Base-by-base conservation (phyloP, 2,329 filamentous ascomycete species). In the Cladosporium sp. region DNA sequence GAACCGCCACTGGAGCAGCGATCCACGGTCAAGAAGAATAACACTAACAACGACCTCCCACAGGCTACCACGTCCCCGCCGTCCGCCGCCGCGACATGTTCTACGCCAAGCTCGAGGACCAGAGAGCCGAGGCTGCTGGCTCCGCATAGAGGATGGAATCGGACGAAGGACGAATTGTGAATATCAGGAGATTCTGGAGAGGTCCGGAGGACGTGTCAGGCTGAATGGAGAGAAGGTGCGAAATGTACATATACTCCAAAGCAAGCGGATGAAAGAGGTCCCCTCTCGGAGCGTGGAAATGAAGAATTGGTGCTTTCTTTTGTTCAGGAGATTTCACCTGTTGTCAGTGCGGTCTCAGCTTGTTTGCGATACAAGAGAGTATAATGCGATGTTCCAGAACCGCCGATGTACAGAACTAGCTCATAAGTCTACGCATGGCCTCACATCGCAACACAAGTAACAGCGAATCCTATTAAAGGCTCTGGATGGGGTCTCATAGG, bases 1-100 rank as follows among this genome's bases (percentile, higher is more conserved):
- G 11, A 59, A 42, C 47, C 49, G 8, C 2, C 30, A n/a, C 11
- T 34, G 36, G n/a, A 59, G 20, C 20, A 25, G 37, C 45, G 20
- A 30, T 40, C 36, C 37, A 14, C 20, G 17, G 30, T 28, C 22
- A 49, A 49, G 15, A 17, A 25, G 25, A 50, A 22, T 40, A 19
- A 49, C 12, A 64, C 60, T 62, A 39, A 61, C 58, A 20, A 25
- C 12, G 12, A 28, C n/a, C 20, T 19, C 39, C 14, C 40, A 19
- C 66, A 85, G 84, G 84, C 70, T 87, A 82, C 77, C 84, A 87
- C 77, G 80, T 87, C 58, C 84, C 84, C 70, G 77, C 82, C 65
- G 83, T 86, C 71, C 83, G 83, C 72, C 80, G 80, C 72, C 83
- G 84, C 72, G 84, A 87, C 73, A 69, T 77, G 68, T 85, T 81